phyloP scores from a whole-genome alignment of 1,284 basidiomycete genomes.

The Ceratobasidium sp. region DNA sequence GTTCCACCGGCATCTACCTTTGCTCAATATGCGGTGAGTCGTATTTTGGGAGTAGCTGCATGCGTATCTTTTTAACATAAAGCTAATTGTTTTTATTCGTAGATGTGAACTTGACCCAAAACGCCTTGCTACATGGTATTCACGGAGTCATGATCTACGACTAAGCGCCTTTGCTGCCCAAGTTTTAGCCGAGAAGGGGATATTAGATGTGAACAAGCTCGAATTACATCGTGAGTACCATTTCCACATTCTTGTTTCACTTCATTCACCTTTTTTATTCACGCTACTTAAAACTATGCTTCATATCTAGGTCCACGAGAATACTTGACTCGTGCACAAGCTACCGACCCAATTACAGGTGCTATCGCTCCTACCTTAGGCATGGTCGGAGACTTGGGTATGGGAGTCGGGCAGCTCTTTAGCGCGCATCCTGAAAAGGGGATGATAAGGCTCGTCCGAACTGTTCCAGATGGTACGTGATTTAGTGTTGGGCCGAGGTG shows the following conservation, averaged over 20 bases:
- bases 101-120: conserved; percentile 67
- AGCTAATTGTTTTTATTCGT: background rate
- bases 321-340: conserved; percentile 58
- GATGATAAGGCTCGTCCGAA: conserved; percentile 59
- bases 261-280: no score
- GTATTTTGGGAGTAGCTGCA: background rate
- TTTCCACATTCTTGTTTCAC: no score
- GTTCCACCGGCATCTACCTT: conserved; percentile 69
- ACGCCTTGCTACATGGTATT: conserved; percentile 68
- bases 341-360: conserved; percentile 60
- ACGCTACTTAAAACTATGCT: background rate
- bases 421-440: conserved; percentile 55
- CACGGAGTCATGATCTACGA: conserved; percentile 61
- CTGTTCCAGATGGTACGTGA: conserved; percentile 56
- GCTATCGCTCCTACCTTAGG: conserved; percentile 62
- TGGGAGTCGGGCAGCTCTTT: conserved; percentile 60
- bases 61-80: background rate
- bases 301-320: conserved; percentile 64
- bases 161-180: conserved; percentile 67
- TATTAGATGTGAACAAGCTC: conserved; percentile 60
- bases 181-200: conserved; percentile 60
- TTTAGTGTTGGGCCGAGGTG: background rate
- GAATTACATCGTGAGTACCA: conserved; percentile 60
- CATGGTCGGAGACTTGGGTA: conserved; percentile 61
- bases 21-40: conserved; percentile 65